Conservation (phyloP, 306 rosid species). For the Acacia acuminata region DNA sequence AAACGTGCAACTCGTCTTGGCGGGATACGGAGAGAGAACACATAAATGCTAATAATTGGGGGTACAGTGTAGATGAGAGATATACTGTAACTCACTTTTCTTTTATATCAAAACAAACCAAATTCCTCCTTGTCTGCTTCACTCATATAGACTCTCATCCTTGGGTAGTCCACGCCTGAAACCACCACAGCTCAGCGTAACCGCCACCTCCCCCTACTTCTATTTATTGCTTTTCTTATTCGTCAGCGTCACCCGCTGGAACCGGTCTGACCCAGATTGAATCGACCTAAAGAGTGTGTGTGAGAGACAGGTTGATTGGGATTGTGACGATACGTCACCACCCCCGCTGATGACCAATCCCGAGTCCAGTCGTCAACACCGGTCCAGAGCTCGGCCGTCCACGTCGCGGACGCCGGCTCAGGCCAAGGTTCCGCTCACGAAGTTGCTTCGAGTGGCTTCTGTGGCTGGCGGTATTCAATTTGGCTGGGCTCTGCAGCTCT, state of each 20-base stretch:
- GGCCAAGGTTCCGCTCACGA: conserved; percentile 50
- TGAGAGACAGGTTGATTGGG: neutral
- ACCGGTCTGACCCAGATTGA: conserved; percentile 27
- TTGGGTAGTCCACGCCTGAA: neutral
- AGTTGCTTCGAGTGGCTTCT: conserved; percentile 68
- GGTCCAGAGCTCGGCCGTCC: conserved; percentile 40
- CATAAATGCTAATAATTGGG: neutral
- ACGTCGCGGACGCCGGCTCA: conserved; percentile 30
- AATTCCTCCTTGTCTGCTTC: neutral
- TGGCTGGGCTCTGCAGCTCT: conserved; percentile 97
- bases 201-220: neutral
- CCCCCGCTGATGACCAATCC: conserved; percentile 45
- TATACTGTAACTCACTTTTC: neutral
- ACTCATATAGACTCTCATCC: too few species aligned
- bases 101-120: neutral
- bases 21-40: neutral
- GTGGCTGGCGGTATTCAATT: conserved; percentile 93
- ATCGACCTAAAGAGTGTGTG: neutral
- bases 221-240: conserved; percentile 32
- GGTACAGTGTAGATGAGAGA: neutral
- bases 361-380: conserved; percentile 48
- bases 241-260: conserved; percentile 30
- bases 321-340: neutral
- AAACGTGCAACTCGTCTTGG: neutral
- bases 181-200: neutral